These are phyloP conservation scores for Clarkia xantiana DNA, from an alignment of 345 rosid species.

Conservation along the genomic window DNA sequence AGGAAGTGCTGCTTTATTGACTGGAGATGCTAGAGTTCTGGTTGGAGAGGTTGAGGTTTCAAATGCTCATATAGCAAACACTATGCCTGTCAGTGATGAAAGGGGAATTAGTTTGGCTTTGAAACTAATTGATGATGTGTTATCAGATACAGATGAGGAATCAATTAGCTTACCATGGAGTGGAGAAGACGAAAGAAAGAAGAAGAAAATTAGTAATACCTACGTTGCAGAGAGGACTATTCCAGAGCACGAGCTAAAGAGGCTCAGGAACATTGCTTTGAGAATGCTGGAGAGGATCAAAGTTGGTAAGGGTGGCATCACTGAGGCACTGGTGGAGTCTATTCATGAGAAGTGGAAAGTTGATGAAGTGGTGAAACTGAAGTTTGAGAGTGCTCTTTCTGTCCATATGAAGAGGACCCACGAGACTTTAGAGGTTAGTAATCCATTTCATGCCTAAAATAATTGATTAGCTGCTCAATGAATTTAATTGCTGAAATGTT, in stretches of 20 bases:
- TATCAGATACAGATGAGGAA: background rate
- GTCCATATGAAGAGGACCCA: conserved; percentile 79
- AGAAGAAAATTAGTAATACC: conserved; percentile 25
- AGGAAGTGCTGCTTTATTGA: background rate
- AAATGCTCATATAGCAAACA: too few relatives aligned
- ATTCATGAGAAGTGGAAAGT: conserved; percentile 67
- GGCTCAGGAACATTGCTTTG: conserved; percentile 60
- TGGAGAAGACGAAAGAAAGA: conserved; percentile 11
- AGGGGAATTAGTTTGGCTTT: background rate
- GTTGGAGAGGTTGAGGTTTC: too few relatives aligned
- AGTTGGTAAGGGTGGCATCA: conserved; percentile 70
- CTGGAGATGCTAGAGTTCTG: background rate
- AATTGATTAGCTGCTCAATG: background rate
- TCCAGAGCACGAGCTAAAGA: conserved; percentile 61
- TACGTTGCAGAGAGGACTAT: conserved; percentile 38
- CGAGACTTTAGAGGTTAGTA: conserved; percentile 63
- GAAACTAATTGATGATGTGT: background rate
- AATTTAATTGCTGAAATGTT: background rate
- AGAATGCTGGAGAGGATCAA: conserved; percentile 76
- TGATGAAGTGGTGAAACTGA: conserved; percentile 80
- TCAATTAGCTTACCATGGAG: conserved; percentile 21
- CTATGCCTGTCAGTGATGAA: too few relatives aligned
- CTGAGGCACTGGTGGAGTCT: conserved; percentile 48
- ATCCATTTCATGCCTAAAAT: conserved; percentile 2
- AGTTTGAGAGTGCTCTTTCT: conserved; percentile 54